Evolutionary conservation across 345 rosid genomes (phyloP).

Genomic region (Combretum micranthum): DNA sequence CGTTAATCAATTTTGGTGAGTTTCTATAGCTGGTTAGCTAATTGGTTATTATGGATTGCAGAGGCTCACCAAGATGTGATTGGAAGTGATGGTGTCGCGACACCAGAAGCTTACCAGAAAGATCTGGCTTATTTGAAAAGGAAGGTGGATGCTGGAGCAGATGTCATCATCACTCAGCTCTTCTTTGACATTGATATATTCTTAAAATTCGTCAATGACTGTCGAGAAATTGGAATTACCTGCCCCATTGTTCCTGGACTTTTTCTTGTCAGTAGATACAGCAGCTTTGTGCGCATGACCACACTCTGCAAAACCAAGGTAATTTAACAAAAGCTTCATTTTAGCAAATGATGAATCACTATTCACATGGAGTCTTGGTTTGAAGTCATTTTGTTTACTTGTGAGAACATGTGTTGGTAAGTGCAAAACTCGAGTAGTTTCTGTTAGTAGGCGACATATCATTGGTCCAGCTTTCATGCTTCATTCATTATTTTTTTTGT

Average conservation of each 20-base stretch:
- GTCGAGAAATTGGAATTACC: constrained; percentile 82
- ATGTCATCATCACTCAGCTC: constrained; percentile 74
- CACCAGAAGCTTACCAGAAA: constrained; percentile 61
- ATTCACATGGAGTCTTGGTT: too few species aligned
- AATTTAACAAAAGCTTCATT: background rate
- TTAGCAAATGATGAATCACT: background rate
- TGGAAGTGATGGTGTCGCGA: constrained; percentile 59
- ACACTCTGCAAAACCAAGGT: constrained; percentile 95
- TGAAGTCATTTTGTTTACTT: too few species aligned
- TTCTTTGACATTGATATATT: constrained; percentile 87
- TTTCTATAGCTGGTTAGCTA: too few species aligned
- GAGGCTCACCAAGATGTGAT: constrained; percentile 97
- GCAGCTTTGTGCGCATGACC: constrained; percentile 86
- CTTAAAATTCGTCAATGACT: constrained; percentile 90
- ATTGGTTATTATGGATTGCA: too few species aligned
- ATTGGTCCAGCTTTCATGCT: too few species aligned
- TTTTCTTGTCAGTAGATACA: constrained; percentile 91
- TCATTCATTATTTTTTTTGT: too few species aligned
- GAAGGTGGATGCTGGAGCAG: constrained; percentile 99
- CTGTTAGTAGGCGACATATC: too few species aligned
- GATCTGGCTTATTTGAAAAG: constrained; percentile 88
- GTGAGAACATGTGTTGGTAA: too few species aligned
- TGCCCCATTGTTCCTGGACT: constrained; percentile 96
- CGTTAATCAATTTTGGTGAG: too few species aligned
- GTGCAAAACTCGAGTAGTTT: too few species aligned